A percentile compares a stretch with the other conserved stretches of the same genome.
Conservation (phyloP, 352 stramenopile species). For the Peronospora belbahrii region DNA sequence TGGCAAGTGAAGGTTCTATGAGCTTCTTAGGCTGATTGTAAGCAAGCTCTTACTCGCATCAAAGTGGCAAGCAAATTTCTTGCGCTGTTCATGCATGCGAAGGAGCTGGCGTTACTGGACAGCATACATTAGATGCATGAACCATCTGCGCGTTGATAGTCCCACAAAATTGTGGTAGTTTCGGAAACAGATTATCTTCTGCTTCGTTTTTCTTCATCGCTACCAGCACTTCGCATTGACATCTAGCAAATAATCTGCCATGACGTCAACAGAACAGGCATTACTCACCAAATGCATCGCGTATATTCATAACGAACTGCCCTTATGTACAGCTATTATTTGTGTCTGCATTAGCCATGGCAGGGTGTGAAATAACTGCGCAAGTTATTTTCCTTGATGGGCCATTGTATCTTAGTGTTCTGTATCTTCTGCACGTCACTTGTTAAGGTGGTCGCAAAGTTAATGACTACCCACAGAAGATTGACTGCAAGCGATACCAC, state of each 20-base stretch:
- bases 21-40: conserved; percentile 47
- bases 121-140: conserved; percentile 35
- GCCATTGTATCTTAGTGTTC: conserved; percentile 30
- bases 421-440: conserved; percentile 26
- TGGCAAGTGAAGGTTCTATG: conserved; percentile 54
- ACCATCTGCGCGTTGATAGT: conserved; percentile 47
- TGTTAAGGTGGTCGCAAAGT: no score
- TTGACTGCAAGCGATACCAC: no score
- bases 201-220: conserved; percentile 50
- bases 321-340: conserved; percentile 33
- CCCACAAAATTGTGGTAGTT: conserved; percentile 35
- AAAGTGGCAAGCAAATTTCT: conserved; percentile 44
- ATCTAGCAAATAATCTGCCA: background rate
- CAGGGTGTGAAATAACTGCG: background rate
- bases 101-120: conserved; percentile 42
- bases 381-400: conserved; percentile 10
- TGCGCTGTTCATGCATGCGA: conserved; percentile 43
- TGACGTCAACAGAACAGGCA: conserved; percentile 14
- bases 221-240: conserved; percentile 37
- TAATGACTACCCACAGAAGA: no score
- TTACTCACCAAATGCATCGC: conserved; percentile 41
- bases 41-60: conserved; percentile 43
- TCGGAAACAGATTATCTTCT: conserved; percentile 24
- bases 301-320: conserved; percentile 39
- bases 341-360: background rate